Evolutionary conservation across 495 filamentous ascomycete species (phyloP).

Genomic region (Xylaria intraflava): DNA sequence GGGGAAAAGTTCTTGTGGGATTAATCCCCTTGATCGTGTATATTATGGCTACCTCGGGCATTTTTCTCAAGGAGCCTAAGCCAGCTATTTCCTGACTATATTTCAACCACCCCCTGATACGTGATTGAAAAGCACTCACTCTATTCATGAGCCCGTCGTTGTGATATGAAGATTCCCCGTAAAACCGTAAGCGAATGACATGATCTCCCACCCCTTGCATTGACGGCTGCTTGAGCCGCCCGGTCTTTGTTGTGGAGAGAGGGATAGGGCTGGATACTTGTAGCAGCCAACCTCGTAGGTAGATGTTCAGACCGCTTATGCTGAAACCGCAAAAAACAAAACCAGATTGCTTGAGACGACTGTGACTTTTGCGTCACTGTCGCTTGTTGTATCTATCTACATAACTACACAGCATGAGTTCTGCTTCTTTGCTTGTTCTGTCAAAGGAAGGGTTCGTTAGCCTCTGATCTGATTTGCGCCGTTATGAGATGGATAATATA

Average conservation of each 20-base stretch:
- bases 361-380: background rate
- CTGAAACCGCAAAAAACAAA: constrained; percentile 14
- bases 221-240: background rate
- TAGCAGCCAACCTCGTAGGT: constrained; percentile 12
- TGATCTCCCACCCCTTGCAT: constrained; percentile 1
- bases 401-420: constrained; percentile 88
- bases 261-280: constrained; percentile 11
- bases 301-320: constrained; percentile 12
- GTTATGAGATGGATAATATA: background rate
- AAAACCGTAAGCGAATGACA: constrained; percentile 4
- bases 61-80: background rate
- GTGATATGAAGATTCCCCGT: background rate
- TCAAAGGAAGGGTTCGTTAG: background rate
- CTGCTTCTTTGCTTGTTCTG: constrained; percentile 79
- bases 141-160: constrained; percentile 6
- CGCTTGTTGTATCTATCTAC: constrained; percentile 39
- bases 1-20: too few relatives aligned
- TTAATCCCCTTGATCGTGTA: background rate
- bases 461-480: background rate
- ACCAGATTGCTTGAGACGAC: constrained; percentile 5
- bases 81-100: constrained; percentile 1
- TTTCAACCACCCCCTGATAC: background rate
- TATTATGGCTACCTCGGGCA: background rate
- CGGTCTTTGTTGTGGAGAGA: constrained; percentile 6
- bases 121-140: background rate